A percentile compares a stretch with the other conserved stretches of the same genome.
Conservation (phyloP, 257 asterid genomes). For the Solanum neorickii region DNA sequence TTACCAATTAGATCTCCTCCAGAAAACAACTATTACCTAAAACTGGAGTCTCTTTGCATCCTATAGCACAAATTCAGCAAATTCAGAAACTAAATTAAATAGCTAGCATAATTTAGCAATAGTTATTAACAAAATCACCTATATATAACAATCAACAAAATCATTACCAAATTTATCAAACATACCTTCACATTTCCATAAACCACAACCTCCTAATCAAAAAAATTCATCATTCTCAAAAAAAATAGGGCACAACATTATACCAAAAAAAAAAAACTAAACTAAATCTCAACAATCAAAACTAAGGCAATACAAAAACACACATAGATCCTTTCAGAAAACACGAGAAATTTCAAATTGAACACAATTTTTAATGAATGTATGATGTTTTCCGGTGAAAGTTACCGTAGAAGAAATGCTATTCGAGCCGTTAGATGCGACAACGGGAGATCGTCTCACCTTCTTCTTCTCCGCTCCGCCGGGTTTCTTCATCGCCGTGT, state of each 20-base stretch:
- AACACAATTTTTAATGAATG: neutral
- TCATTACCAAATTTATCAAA: neutral
- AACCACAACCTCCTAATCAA: neutral
- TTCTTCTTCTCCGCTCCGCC: conserved; percentile 3
- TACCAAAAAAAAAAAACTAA: neutral
- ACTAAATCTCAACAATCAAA: neutral
- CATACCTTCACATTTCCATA: neutral
- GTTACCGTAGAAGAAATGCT: neutral
- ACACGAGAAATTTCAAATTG: neutral
- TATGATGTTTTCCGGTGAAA: neutral
- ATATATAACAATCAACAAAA: neutral
- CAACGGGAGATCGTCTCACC: neutral
- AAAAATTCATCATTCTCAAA: neutral
- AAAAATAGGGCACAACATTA: neutral
- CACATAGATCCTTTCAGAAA: neutral
- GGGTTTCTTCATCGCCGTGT: neutral
- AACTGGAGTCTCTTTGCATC: neutral
- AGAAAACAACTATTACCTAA: neutral
- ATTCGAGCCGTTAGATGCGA: neutral
- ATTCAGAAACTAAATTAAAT: neutral
- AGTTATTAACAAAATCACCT: neutral
- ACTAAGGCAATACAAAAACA: neutral
- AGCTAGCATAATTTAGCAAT: neutral
- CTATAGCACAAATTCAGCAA: neutral
- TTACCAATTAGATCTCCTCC: neutral